These are phyloP conservation scores for Bacterosira constricta DNA, from an alignment of 108 stramenopile genomes.

Conservation along the genomic window DNA sequence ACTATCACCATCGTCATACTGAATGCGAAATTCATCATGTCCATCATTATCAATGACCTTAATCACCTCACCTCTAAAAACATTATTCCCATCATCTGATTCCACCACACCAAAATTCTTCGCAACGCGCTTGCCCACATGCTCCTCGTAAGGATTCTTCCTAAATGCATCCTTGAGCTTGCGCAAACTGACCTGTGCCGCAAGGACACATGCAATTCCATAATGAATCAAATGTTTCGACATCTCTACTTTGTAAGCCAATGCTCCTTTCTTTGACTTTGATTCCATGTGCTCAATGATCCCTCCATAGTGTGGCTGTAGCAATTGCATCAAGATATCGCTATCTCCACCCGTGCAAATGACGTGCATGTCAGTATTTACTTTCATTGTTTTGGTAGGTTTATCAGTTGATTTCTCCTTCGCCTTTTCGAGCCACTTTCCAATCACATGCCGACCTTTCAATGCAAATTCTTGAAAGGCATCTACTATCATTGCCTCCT, in stretches of 20 bases:
- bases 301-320: conserved; percentile 34
- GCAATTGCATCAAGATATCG: conserved; percentile 46
- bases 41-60: conserved; percentile 23
- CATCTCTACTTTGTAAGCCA: conserved; percentile 27
- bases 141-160: not conserved
- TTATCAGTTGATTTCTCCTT: conserved; percentile 19
- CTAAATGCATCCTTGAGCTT: conserved; percentile 28
- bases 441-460: conserved; percentile 51
- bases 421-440: conserved; percentile 40
- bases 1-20: conserved; percentile 74
- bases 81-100: conserved; percentile 48
- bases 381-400: conserved; percentile 4
- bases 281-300: conserved; percentile 29
- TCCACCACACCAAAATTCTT: conserved; percentile 50
- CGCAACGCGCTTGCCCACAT: conserved; percentile 61
- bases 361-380: conserved; percentile 33
- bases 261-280: not conserved
- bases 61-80: conserved; percentile 56
- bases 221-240: conserved; percentile 57
- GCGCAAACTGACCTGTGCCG: conserved; percentile 4
- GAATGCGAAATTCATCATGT: conserved; percentile 44
- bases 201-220: conserved; percentile 48
- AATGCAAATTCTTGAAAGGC: conserved; percentile 59
- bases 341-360: conserved; percentile 70
- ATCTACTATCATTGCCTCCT: conserved; percentile 61